Conservation (phyloP, 108 stramenopile species). For the Conticribra guillardii region DNA sequence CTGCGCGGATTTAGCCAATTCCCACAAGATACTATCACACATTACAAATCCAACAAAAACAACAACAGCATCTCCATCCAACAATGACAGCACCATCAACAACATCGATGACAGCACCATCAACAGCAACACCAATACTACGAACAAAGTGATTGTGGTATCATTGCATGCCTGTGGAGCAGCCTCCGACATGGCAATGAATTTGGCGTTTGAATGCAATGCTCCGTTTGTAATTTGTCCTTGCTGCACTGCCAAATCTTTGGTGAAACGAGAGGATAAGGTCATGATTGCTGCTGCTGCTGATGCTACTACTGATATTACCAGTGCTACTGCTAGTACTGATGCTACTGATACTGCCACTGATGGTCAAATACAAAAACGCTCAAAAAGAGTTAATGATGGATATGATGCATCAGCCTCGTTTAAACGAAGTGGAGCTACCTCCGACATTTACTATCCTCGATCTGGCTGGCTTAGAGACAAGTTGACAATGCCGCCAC, state of each 20-base stretch:
- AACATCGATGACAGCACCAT: no score
- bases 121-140: no score
- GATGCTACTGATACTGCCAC: no score
- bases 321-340: no score
- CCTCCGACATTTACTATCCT: conserved; percentile 46
- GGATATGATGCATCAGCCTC: conserved; percentile 25
- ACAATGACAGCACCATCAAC: no score
- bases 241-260: conserved; percentile 50
- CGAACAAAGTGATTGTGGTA: conserved; percentile 34
- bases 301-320: no score
- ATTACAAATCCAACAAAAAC: no score
- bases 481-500: conserved; percentile 19
- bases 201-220: conserved; percentile 30
- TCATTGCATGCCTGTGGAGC: conserved; percentile 50
- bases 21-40: conserved; percentile 19
- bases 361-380: no score
- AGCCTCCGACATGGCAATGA: conserved; percentile 51
- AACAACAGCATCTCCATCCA: no score
- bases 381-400: no score
- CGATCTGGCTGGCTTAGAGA: conserved; percentile 46
- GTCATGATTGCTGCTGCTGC: no score
- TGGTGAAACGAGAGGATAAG: conserved; percentile 15
- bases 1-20: conserved; percentile 43
- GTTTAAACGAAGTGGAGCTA: conserved; percentile 45
- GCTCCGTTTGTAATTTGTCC: conserved; percentile 50